These are phyloP conservation scores for Akanthomyces lecanii DNA, from an alignment of 2,329 filamentous ascomycete genomes.

Conservation along the genomic window DNA sequence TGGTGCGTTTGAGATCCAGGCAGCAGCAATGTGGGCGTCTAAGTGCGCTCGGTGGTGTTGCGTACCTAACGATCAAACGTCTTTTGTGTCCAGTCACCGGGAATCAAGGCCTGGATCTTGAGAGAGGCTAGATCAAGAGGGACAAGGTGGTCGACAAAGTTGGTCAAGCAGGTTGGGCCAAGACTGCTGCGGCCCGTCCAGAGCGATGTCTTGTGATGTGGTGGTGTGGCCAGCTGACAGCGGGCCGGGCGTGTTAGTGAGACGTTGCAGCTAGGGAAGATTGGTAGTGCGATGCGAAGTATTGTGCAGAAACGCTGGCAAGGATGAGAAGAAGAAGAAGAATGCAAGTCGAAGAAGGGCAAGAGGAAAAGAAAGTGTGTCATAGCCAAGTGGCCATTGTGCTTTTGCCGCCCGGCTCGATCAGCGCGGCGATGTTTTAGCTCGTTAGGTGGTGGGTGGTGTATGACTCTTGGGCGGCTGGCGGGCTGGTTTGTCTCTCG, in stretches of 20 bases:
- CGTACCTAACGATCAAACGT: not conserved
- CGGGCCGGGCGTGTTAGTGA: constrained; percentile 6
- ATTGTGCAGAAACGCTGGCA: not conserved
- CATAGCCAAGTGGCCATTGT: not conserved
- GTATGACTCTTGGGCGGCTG: not conserved
- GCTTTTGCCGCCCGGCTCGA: not conserved
- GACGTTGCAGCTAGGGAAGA: not conserved
- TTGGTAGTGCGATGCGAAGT: not conserved
- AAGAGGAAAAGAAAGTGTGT: not conserved
- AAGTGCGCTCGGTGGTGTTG: not conserved
- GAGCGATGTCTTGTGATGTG: constrained; percentile 2
- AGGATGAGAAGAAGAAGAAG: not conserved
- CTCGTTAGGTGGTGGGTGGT: not conserved
- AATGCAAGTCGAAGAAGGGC: too few relatives aligned
- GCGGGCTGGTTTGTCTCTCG: not conserved
- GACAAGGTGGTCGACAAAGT: not conserved
- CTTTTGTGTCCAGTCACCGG: not conserved
- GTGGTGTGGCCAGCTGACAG: constrained; percentile 10
- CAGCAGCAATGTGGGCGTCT: not conserved
- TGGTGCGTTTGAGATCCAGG: not conserved
- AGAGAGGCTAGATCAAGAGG: too few relatives aligned
- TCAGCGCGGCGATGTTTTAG: not conserved
- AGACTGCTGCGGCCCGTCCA: not conserved
- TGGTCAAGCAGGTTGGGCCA: not conserved
- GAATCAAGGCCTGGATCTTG: too few relatives aligned